Base-by-base conservation (phyloP, 768 basidiomycete species). In the Lactarius sanguifluus region DNA sequence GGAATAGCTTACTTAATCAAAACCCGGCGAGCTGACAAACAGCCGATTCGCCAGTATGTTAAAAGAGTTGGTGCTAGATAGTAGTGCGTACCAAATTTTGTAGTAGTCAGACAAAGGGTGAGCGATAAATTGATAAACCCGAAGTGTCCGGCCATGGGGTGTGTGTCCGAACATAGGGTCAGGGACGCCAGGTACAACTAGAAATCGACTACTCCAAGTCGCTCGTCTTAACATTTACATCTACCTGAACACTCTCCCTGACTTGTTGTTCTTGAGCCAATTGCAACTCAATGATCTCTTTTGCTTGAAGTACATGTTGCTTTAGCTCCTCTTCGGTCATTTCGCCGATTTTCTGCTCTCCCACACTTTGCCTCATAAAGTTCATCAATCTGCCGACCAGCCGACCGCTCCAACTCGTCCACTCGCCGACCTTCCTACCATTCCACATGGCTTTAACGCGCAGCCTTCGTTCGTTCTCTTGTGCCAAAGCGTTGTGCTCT, bases 301-400 rank as follows among this genome's bases (percentile, higher is more conserved):
- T 60, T 55, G 36, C 67, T 10, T 38, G 43, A 50, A 70, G 59
- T 10, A 69, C 69, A 18, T 52, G 57, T 25, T 45, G 41, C 60
- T 59, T 66, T 8, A 70, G 40, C 38, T 70, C 69, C 28, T 65
- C 69, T 45, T 70, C 69, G 30, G 65, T 70, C 68, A 70, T 69
- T 38, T 64, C 43, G 56, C 58, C 23, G 5, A 86, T 73, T 12
- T 78, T 80, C 25, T 77, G 78, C 23, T 83, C 81, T 3, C 85
- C 86, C 15, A 81, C 72, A 41, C 76, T 76, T 36, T 71, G 71
- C 47, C 85, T 77, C 41, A 88, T 80, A 52, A 74, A 75, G 40
- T 82, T 80, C 84, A 86, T 86, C 57, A 86, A 77, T 57, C 72
- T 71, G 69, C 86, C 82, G 30, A 86, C 79, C 50, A 75, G 80